Percentiles rank a stretch among this genome's conserved stretches.
Conservation (phyloP, 2,329 filamentous ascomycete species). For the Sporothrix curviconia region DNA sequence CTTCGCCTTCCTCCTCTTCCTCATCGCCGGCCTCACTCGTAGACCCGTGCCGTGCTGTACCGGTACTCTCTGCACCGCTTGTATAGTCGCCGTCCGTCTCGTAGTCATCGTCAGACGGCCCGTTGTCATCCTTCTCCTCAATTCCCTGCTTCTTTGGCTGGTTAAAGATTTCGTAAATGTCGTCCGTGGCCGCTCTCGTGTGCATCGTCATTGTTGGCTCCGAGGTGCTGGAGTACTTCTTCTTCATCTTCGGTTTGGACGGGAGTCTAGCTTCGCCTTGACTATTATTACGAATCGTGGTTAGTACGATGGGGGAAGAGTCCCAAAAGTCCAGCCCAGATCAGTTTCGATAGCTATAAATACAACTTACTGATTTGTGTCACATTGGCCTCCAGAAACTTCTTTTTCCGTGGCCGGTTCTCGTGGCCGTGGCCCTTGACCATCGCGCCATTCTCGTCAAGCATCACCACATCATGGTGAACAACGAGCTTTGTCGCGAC, state of each 20-base stretch:
- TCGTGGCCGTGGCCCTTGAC: slow-evolving; percentile 20
- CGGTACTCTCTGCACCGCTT: slow-evolving; percentile 77
- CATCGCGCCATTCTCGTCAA: slow-evolving; percentile 55
- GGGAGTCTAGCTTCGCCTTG: slow-evolving; percentile 92
- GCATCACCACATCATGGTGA: slow-evolving; percentile 37
- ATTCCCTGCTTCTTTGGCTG: slow-evolving; percentile 56
- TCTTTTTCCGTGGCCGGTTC: slow-evolving; percentile 57
- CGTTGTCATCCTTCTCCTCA: slow-evolving; percentile 48
- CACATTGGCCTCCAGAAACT: slow-evolving; percentile 78
- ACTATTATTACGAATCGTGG: slow-evolving; percentile 46
- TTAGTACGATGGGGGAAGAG: neutral
- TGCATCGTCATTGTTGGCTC: slow-evolving; percentile 99
- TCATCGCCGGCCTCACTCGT: slow-evolving; percentile 41
- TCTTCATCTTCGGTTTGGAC: slow-evolving; percentile 73
- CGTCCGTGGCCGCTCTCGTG: slow-evolving; percentile 88
- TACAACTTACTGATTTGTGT: slow-evolving; percentile 74
- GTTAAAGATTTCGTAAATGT: slow-evolving; percentile 97
- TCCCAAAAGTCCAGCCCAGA: too few species aligned
- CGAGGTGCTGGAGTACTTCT: slow-evolving; percentile 52
- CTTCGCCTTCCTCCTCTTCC: slow-evolving; percentile 37
- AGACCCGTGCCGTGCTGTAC: slow-evolving; percentile 56
- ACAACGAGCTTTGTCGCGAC: slow-evolving; percentile 33
- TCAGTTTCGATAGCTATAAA: too few species aligned
- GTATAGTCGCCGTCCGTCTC: slow-evolving; percentile 72
- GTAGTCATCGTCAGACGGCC: slow-evolving; percentile 42